These are phyloP conservation scores for Tolypocladium guangdongense DNA, from an alignment of 2,329 filamentous ascomycete genomes.

Conservation along the genomic window DNA sequence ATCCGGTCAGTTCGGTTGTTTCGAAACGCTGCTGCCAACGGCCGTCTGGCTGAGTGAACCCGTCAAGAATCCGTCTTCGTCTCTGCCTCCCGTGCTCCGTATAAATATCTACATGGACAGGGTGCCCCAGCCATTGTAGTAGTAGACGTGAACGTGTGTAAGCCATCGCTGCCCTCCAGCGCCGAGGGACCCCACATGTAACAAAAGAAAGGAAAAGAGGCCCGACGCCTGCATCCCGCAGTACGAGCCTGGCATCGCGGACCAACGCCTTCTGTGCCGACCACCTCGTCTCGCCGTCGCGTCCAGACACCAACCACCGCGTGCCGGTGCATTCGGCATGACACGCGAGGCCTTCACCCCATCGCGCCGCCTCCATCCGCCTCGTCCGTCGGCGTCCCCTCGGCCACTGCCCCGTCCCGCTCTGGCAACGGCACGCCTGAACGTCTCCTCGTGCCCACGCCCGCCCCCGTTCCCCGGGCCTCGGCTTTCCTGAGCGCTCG, in stretches of 20 bases:
- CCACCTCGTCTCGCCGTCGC: neutral
- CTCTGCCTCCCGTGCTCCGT: neutral
- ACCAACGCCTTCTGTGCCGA: neutral
- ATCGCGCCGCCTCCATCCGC: neutral
- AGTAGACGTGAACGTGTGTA: too few relatives aligned
- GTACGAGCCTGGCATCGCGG: neutral
- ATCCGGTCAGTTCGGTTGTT: too few relatives aligned
- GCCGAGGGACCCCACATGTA: neutral
- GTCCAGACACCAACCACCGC: neutral
- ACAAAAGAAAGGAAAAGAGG: neutral
- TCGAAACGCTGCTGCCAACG: neutral
- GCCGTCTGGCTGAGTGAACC: neutral
- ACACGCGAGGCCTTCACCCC: neutral
- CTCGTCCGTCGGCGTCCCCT: neutral
- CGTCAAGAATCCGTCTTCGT: neutral
- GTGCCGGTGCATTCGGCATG: neutral
- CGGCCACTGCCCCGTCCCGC: neutral
- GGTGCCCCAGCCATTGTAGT: too few relatives aligned
- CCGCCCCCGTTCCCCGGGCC: neutral
- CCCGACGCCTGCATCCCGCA: neutral
- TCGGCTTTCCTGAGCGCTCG: slow-evolving; percentile 60
- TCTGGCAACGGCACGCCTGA: neutral
- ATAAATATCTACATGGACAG: neutral
- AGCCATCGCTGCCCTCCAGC: neutral
- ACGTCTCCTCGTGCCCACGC: neutral